Evolutionary conservation across 257 asterid species (phyloP).

Genomic region (Solanum pinnatisectum): DNA sequence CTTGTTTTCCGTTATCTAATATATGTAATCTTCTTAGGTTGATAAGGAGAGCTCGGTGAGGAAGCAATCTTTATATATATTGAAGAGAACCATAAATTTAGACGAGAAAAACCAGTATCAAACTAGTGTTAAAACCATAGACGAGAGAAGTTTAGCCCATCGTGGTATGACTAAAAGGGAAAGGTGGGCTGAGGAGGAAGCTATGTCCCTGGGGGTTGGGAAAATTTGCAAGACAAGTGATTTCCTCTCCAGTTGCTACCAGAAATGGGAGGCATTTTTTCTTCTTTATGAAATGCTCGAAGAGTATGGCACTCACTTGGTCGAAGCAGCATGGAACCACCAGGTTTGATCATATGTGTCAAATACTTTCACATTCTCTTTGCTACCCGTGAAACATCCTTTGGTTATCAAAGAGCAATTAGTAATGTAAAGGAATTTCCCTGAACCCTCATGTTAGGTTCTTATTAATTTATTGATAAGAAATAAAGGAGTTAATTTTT

Average conservation of each 20-base stretch:
- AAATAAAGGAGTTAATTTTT: neutral
- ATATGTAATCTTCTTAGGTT: slow-evolving; percentile 32
- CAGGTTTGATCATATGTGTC: slow-evolving; percentile 44
- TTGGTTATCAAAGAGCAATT: neutral
- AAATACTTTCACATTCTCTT: neutral
- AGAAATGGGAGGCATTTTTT: slow-evolving; percentile 85
- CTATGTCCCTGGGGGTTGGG: slow-evolving; percentile 82
- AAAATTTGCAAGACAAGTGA: slow-evolving; percentile 34
- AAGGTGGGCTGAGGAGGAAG: slow-evolving; percentile 89
- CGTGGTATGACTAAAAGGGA: slow-evolving; percentile 47
- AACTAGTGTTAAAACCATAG: slow-evolving; percentile 30
- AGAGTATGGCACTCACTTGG: slow-evolving; percentile 96
- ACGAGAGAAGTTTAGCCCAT: slow-evolving; percentile 25
- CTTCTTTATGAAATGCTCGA: slow-evolving; percentile 96
- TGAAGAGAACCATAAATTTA: slow-evolving; percentile 50
- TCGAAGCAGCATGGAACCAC: slow-evolving; percentile 97
- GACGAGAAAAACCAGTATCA: slow-evolving; percentile 30
- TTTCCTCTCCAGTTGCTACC: slow-evolving; percentile 26
- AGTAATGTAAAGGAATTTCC: neutral
- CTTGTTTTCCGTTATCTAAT: neutral
- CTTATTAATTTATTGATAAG: neutral
- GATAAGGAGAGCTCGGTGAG: slow-evolving; percentile 63
- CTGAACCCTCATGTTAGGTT: neutral
- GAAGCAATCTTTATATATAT: slow-evolving; percentile 70
- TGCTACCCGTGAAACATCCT: neutral